Conservation (phyloP, 345 rosid species). For the Boechera stricta region DNA sequence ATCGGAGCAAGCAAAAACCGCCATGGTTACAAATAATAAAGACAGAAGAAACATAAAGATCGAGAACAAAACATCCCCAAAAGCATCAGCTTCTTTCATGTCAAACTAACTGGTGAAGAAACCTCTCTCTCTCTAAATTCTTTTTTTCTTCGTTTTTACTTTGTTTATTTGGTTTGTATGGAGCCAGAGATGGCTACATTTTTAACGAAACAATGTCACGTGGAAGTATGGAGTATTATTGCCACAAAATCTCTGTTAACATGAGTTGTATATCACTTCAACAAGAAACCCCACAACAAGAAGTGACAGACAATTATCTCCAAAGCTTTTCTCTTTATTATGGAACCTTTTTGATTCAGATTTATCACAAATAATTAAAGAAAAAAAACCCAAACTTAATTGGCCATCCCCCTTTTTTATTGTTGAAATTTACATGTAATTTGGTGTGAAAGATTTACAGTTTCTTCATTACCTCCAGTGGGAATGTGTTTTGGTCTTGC, state of each 20-base stretch:
- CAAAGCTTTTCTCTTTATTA: conserved; percentile 30
- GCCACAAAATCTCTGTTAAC: conserved; percentile 40
- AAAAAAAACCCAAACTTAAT: not conserved
- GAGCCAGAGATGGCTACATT: too few relatives aligned
- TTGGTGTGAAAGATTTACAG: conserved; percentile 30
- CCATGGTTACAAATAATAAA: conserved; percentile 32
- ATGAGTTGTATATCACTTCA: conserved; percentile 42
- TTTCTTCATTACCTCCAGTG: conserved; percentile 12
- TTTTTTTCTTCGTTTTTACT: not conserved
- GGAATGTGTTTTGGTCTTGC: conserved; percentile 23
- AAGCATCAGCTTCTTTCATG: conserved; percentile 20
- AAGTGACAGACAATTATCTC: conserved; percentile 25
- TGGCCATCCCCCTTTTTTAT: conserved; percentile 22
- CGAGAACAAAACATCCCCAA: conserved; percentile 18
- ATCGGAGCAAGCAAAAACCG: conserved; percentile 1
- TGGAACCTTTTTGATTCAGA: conserved; percentile 26
- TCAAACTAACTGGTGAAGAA: conserved; percentile 1
- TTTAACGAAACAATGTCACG: conserved; percentile 25
- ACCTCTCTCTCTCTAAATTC: not conserved
- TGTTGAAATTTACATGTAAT: conserved; percentile 39
- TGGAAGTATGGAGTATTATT: conserved; percentile 41
- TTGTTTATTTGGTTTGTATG: not conserved
- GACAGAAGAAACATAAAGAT: conserved; percentile 33
- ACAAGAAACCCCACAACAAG: not conserved
- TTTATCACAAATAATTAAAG: conserved; percentile 33